phyloP scores from a whole-genome alignment of 139 green algal genomes.

The Trebouxia sp. region DNA sequence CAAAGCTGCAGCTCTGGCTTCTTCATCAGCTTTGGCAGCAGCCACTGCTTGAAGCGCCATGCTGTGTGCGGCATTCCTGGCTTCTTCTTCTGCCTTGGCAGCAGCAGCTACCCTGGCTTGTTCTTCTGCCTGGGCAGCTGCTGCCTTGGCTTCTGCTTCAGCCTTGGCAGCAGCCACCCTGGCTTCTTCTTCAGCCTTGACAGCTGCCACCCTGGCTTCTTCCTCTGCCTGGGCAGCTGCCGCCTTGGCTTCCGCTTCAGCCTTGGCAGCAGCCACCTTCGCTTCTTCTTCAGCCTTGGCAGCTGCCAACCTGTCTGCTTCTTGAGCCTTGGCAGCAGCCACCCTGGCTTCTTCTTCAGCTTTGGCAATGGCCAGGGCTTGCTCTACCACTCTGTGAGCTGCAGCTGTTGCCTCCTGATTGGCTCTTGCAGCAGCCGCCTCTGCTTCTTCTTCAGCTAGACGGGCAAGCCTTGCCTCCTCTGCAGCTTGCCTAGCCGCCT shows the following conservation, averaged over 20 bases:
- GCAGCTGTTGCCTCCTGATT: neutral
- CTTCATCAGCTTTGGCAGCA: neutral
- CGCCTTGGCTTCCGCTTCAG: neutral
- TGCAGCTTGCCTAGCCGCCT: neutral
- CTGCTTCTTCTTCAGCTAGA: neutral
- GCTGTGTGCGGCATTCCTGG: too few relatives aligned
- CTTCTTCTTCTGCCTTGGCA: neutral
- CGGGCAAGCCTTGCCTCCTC: neutral
- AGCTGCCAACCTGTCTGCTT: neutral
- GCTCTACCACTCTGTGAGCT: neutral
- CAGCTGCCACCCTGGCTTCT: neutral
- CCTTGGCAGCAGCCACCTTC: neutral
- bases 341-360: neutral
- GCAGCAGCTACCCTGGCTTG: neutral
- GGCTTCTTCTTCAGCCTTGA: neutral
- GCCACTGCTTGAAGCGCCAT: too few relatives aligned
- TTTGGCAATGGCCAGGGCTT: conserved; percentile 6
- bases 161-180: neutral
- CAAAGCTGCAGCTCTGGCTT: too few relatives aligned
- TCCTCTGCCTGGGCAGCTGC: too few relatives aligned
- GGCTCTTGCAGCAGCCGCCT: neutral
- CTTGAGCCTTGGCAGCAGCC: neutral
- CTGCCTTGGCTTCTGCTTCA: too few relatives aligned
- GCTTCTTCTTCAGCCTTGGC: neutral
- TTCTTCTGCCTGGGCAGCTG: neutral